A percentile compares a stretch with the other conserved stretches of the same genome.
These are phyloP conservation scores for Cladobotryum protrusum DNA, from an alignment of 2,329 filamentous ascomycete genomes.

Conservation along the genomic window DNA sequence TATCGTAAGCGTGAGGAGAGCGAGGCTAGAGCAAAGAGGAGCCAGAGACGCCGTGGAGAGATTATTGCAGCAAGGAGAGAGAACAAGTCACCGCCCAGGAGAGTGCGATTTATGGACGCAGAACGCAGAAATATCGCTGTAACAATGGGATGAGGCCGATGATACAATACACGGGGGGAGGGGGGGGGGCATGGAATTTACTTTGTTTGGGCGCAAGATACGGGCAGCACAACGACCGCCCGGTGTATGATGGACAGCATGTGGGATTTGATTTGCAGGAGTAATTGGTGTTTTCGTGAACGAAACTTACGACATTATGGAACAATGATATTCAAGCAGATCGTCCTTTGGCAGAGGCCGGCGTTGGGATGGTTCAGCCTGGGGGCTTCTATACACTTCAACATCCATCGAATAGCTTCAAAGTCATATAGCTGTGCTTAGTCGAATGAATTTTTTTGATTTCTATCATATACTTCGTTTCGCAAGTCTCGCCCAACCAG, in stretches of 20 bases:
- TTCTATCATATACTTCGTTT: not conserved
- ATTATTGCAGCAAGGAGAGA: constrained; percentile 21
- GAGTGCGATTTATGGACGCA: constrained; percentile 36
- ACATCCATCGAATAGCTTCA: too few relatives aligned
- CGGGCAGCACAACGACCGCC: too few relatives aligned
- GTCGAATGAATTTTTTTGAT: too few relatives aligned
- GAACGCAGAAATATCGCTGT: constrained; percentile 29
- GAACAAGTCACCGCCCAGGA: constrained; percentile 23
- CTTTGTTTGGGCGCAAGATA: too few relatives aligned
- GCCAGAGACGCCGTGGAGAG: constrained; percentile 40
- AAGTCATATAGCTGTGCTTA: too few relatives aligned
- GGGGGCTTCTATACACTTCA: too few relatives aligned
- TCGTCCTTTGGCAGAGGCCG: too few relatives aligned
- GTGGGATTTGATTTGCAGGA: too few relatives aligned
- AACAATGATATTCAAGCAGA: too few relatives aligned
- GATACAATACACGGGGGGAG: not conserved
- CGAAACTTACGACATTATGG: too few relatives aligned
- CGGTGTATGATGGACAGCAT: not conserved
- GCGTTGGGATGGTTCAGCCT: too few relatives aligned
- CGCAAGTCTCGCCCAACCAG: not conserved
- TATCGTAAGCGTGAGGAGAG: constrained; percentile 56
- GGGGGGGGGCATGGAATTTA: not conserved
- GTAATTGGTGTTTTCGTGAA: too few relatives aligned
- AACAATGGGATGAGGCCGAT: constrained; percentile 22
- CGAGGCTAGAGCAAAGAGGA: constrained; percentile 53